phyloP scores from a whole-genome alignment of 2,329 filamentous ascomycete genomes.

The Aspergillus calidoustus region DNA sequence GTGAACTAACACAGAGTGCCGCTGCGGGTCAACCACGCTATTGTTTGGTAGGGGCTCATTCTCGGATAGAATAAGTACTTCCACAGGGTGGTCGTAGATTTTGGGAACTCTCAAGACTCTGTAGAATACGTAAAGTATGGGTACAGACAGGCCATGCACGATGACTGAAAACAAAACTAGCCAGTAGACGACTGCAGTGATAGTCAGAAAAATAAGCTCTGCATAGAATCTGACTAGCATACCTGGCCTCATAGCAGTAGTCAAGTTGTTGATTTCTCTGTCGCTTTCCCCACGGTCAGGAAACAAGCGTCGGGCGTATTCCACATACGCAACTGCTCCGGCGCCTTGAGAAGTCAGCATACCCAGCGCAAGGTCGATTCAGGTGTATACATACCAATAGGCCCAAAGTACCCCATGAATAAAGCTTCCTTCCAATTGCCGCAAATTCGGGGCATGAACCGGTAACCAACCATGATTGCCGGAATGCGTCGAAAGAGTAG shows the following conservation, averaged over 20 bases:
- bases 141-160: slow-evolving; percentile 46
- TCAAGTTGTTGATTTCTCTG: slow-evolving; percentile 46
- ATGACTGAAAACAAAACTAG: slow-evolving; percentile 49
- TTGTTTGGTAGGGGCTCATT: slow-evolving; percentile 44
- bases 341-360: slow-evolving; percentile 37
- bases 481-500: slow-evolving; percentile 62
- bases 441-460: slow-evolving; percentile 58
- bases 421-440: slow-evolving; percentile 62
- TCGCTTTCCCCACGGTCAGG: slow-evolving; percentile 46
- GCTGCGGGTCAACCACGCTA: slow-evolving; percentile 31
- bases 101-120: slow-evolving; percentile 33
- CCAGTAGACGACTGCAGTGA: slow-evolving; percentile 49
- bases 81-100: slow-evolving; percentile 40
- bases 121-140: slow-evolving; percentile 39
- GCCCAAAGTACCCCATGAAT: slow-evolving; percentile 63
- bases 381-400: slow-evolving; percentile 39
- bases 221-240: slow-evolving; percentile 2
- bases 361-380: background rate
- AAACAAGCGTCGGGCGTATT: slow-evolving; percentile 51
- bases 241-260: slow-evolving; percentile 46
- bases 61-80: slow-evolving; percentile 38
- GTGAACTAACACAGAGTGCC: slow-evolving; percentile 39
- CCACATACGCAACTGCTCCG: slow-evolving; percentile 52
- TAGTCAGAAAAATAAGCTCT: background rate
- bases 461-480: slow-evolving; percentile 59